These are phyloP conservation scores for Penicillium pancosmium DNA, from an alignment of 495 filamentous ascomycete species.

Conservation along the genomic window DNA sequence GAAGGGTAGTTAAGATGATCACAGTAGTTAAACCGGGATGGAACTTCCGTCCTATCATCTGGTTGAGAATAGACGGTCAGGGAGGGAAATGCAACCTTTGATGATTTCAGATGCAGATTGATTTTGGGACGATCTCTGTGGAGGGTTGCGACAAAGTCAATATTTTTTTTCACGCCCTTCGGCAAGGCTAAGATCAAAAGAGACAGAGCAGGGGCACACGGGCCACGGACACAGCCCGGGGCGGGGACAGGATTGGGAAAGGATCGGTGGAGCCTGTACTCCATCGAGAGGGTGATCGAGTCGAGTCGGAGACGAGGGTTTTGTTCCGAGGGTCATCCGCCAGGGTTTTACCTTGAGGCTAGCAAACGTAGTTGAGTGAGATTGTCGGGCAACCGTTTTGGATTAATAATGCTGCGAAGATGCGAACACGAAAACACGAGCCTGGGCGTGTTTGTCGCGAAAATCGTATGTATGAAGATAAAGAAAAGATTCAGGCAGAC, in stretches of 20 bases:
- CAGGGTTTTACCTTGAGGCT: not conserved
- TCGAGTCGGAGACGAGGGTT: not conserved
- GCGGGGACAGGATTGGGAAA: slow-evolving; percentile 39
- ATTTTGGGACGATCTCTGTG: slow-evolving; percentile 3
- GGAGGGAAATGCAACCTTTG: not conserved
- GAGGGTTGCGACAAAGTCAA: slow-evolving; percentile 26
- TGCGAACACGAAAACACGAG: not conserved
- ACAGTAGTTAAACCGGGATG: not conserved
- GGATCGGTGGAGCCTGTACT: slow-evolving; percentile 28
- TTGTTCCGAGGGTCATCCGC: slow-evolving; percentile 4
- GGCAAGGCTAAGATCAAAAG: slow-evolving; percentile 30
- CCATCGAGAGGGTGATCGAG: too few species aligned
- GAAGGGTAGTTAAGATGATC: too few species aligned
- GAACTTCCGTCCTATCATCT: not conserved
- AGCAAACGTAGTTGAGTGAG: not conserved
- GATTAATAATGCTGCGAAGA: not conserved
- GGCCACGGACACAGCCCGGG: slow-evolving; percentile 29
- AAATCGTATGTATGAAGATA: not conserved
- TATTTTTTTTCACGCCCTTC: slow-evolving; percentile 42
- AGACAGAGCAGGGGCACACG: slow-evolving; percentile 19
- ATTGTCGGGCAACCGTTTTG: not conserved
- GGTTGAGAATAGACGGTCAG: not conserved
- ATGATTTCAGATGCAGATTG: not conserved
- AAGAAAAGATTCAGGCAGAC: not conserved
- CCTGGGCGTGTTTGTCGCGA: not conserved